phyloP scores from a whole-genome alignment of 108 stramenopile species.

The Skeletonema potamos region DNA sequence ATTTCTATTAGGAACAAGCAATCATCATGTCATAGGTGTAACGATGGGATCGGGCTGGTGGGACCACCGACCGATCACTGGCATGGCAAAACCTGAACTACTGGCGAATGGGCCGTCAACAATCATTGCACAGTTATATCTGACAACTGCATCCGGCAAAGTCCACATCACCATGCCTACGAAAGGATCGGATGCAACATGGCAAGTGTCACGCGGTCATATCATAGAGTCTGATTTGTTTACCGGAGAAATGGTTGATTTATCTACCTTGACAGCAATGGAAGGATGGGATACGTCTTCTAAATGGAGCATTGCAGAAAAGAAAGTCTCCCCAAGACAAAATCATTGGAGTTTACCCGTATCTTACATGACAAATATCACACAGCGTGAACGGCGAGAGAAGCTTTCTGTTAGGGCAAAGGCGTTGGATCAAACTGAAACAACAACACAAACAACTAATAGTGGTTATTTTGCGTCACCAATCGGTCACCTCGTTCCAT shows the following conservation, averaged over 20 bases:
- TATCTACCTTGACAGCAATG: conserved; percentile 7
- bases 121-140: conserved; percentile 19
- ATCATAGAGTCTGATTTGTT: conserved; percentile 44
- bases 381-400: no score
- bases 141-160: conserved; percentile 6
- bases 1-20: not conserved
- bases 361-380: no score
- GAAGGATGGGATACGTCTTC: conserved; percentile 35
- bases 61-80: conserved; percentile 37
- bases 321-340: not conserved
- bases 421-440: not conserved
- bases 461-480: conserved; percentile 15
- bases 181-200: not conserved
- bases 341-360: not conserved
- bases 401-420: conserved; percentile 18
- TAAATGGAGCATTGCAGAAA: conserved; percentile 5
- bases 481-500: conserved; percentile 22
- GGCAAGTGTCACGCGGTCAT: conserved; percentile 37
- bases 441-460: not conserved
- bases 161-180: not conserved
- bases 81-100: conserved; percentile 21
- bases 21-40: conserved; percentile 24
- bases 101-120: conserved; percentile 20
- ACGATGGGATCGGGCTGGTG: conserved; percentile 48
- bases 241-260: conserved; percentile 39